Evolutionary conservation across 2,329 filamentous ascomycete species (phyloP).

Genomic region (Fusarium praegraminearum): DNA sequence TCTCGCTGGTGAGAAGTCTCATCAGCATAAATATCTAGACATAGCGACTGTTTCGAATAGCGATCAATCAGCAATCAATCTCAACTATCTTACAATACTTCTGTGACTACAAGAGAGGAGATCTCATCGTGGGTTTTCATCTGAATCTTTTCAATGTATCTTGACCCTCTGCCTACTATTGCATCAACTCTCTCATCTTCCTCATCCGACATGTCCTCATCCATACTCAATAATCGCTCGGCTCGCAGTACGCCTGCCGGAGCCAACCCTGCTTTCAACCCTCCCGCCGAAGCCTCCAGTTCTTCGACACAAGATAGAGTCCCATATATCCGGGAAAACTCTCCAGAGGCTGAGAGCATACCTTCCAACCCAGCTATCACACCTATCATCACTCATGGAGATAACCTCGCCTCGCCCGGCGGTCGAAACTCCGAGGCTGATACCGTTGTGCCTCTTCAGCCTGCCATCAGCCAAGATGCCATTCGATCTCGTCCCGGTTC

Average conservation of each 20-base stretch:
- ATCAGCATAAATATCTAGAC: constrained; percentile 41
- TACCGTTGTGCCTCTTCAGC: constrained; percentile 39
- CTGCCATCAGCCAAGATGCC: constrained; percentile 37
- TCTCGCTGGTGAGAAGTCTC: constrained; percentile 9
- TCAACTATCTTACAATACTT: constrained; percentile 8
- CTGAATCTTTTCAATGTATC: constrained; percentile 26
- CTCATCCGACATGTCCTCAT: constrained; percentile 39
- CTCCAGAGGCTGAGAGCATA: constrained; percentile 17
- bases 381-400: constrained; percentile 27
- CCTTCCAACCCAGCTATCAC: constrained; percentile 17
- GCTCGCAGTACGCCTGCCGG: constrained; percentile 44
- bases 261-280: constrained; percentile 32
- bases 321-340: constrained; percentile 27
- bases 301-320: constrained; percentile 27
- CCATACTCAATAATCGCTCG: constrained; percentile 35
- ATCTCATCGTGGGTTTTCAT: constrained; percentile 8
- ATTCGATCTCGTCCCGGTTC: constrained; percentile 36
- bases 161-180: constrained; percentile 34
- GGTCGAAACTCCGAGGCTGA: constrained; percentile 36
- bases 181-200: constrained; percentile 30
- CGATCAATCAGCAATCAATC: constrained; percentile 8
- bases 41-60: constrained; percentile 11
- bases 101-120: constrained; percentile 13
- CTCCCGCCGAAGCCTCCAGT: constrained; percentile 35
- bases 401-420: constrained; percentile 5